A percentile compares a stretch with the other conserved stretches of the same genome.
Evolutionary conservation across 2,329 filamentous ascomycete species (phyloP).

Genomic region (Coniosporium tulheliwenetii): DNA sequence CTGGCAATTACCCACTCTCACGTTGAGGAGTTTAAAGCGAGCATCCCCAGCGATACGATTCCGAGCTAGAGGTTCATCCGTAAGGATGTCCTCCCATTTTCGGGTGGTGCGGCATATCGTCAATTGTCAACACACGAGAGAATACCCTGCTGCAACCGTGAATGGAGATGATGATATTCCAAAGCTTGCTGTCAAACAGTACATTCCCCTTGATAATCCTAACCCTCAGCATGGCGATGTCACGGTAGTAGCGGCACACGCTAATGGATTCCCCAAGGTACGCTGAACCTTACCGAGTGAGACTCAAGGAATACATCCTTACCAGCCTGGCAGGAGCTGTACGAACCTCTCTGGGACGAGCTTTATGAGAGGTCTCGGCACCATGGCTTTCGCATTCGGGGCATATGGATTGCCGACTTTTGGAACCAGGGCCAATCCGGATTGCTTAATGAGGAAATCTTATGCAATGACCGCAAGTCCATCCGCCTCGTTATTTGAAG

Average conservation of each 20-base stretch:
- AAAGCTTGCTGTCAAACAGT: constrained; percentile 64
- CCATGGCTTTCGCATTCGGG: constrained; percentile 2
- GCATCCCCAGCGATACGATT: too few species aligned
- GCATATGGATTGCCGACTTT: constrained; percentile 8
- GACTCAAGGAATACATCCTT: too few species aligned
- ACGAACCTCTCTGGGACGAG: constrained; percentile 12
- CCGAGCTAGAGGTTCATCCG: too few species aligned
- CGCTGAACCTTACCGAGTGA: constrained; percentile 22
- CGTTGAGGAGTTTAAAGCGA: too few species aligned
- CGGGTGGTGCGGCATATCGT: constrained; percentile 55
- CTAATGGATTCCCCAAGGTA: constrained; percentile 74
- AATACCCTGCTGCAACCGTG: constrained; percentile 59
- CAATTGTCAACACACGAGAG: constrained; percentile 58
- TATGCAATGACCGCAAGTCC: constrained; percentile 36
- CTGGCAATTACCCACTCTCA: too few species aligned
- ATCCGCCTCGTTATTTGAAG: not conserved
- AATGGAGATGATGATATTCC: constrained; percentile 56
- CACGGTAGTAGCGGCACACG: constrained; percentile 72
- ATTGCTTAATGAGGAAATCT: constrained; percentile 5
- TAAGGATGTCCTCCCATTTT: constrained; percentile 26
- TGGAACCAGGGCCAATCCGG: constrained; percentile 4
- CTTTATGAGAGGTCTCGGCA: constrained; percentile 2
- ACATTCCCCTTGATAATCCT: constrained; percentile 56
- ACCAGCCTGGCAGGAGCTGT: constrained; percentile 13
- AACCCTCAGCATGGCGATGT: constrained; percentile 56